phyloP scores from a whole-genome alignment of 768 basidiomycete species.

The Mycena latifolia region DNA sequence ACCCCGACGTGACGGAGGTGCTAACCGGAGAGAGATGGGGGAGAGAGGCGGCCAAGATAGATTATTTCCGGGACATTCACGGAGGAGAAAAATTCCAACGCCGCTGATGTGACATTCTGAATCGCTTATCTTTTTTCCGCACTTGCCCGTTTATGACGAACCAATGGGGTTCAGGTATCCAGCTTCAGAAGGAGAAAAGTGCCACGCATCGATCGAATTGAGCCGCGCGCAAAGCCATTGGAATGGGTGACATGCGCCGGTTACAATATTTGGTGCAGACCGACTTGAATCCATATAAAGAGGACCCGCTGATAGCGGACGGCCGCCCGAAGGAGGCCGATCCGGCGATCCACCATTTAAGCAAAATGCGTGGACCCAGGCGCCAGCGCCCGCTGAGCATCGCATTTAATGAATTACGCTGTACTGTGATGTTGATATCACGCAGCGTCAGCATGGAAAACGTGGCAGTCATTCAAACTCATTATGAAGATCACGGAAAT shows the following conservation, averaged over 20 bases:
- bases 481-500: conserved; percentile 22
- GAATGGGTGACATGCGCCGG: background rate
- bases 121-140: too few relatives aligned
- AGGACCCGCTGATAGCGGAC: background rate
- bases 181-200: too few relatives aligned
- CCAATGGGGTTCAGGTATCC: too few relatives aligned
- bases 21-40: too few relatives aligned
- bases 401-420: conserved; percentile 19
- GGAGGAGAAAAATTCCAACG: too few relatives aligned
- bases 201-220: too few relatives aligned
- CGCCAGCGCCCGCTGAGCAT: background rate
- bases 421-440: background rate
- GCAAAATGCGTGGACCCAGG: background rate
- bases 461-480: background rate
- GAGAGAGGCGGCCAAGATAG: too few relatives aligned
- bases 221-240: background rate
- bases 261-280: background rate
- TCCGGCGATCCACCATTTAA: too few relatives aligned
- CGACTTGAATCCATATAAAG: background rate
- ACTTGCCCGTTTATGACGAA: background rate
- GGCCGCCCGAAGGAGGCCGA: background rate
- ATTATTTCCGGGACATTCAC: too few relatives aligned
- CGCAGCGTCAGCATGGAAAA: background rate
- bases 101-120: too few relatives aligned
- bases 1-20: too few relatives aligned